A percentile compares a stretch with the other conserved stretches of the same genome.
Evolutionary conservation across 441 rosid species (phyloP).

Genomic region (Raphanus hybrid): DNA sequence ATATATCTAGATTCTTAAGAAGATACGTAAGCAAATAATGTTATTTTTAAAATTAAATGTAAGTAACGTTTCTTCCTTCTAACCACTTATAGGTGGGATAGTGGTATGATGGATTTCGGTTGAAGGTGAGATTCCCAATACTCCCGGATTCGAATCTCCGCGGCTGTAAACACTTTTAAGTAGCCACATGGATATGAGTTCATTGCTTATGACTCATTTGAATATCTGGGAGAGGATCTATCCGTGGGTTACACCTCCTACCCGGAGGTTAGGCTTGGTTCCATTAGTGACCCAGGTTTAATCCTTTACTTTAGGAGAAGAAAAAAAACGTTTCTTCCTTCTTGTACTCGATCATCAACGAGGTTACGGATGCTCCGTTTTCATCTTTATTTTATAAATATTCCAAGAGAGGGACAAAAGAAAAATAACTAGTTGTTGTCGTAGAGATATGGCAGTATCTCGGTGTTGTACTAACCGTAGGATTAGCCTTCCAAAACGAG

Average conservation of each 20-base stretch:
- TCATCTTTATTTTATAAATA: neutral
- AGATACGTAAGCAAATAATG: neutral
- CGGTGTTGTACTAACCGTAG: constrained; percentile 13
- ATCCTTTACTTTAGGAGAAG: too few relatives aligned
- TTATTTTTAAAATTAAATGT: neutral
- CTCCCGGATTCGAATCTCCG: too few relatives aligned
- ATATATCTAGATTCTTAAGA: constrained; percentile 9
- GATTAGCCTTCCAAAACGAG: constrained; percentile 28
- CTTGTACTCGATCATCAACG: neutral
- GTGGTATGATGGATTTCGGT: too few relatives aligned
- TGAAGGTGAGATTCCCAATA: too few relatives aligned
- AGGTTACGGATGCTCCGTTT: constrained; percentile 20
- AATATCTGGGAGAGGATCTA: too few relatives aligned
- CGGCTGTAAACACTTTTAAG: too few relatives aligned
- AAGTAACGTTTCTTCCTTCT: neutral
- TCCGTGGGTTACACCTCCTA: too few relatives aligned
- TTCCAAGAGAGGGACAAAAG: constrained; percentile 8
- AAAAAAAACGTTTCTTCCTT: neutral
- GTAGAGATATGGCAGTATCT: constrained; percentile 29
- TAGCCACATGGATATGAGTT: too few relatives aligned
- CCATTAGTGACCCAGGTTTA: too few relatives aligned
- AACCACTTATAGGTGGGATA: too few relatives aligned
- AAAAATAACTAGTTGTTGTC: constrained; percentile 32
- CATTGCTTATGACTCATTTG: too few relatives aligned
- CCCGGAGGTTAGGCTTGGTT: too few relatives aligned